Evolutionary conservation across 164 flowering plant genomes (phyloP).

Genomic region (Aristolochia fimbriata): DNA sequence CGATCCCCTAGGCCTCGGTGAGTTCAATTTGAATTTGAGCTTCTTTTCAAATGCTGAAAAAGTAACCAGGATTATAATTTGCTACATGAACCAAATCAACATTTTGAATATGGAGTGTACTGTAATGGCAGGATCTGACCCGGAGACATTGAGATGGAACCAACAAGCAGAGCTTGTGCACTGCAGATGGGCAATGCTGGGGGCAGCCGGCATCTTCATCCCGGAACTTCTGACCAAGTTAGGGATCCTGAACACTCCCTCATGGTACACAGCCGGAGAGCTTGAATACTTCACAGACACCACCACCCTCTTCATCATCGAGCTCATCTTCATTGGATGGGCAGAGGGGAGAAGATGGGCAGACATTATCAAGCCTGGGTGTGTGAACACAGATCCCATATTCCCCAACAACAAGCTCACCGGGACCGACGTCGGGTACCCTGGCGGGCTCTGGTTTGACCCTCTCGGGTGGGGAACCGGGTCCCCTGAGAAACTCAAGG

Average conservation of each 20-base stretch:
- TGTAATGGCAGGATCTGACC: conserved; percentile 64
- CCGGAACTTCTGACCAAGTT: conserved; percentile 88
- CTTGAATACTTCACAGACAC: conserved; percentile 93
- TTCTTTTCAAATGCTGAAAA: no score
- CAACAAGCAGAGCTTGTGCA: conserved; percentile 85
- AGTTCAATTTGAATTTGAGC: conserved; percentile 13
- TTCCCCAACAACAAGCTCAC: conserved; percentile 99
- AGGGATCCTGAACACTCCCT: conserved; percentile 93
- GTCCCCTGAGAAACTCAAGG: conserved; percentile 71
- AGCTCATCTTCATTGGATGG: conserved; percentile 92
- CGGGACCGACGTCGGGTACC: conserved; percentile 95
- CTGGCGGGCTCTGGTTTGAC: conserved; percentile 97
- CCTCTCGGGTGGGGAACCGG: conserved; percentile 92
- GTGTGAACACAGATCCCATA: conserved; percentile 92
- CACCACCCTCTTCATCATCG: conserved; percentile 82
- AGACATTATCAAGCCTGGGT: conserved; percentile 84
- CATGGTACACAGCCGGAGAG: conserved; percentile 96
- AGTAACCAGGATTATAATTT: neutral
- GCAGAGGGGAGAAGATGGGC: conserved; percentile 37
- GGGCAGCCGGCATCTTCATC: conserved; percentile 98
- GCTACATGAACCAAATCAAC: neutral
- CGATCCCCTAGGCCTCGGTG: conserved; percentile 93
- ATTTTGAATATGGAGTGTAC: neutral
- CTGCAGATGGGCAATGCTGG: conserved; percentile 99
- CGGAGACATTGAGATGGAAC: conserved; percentile 78